Evolutionary conservation across 2,329 filamentous ascomycete species (phyloP), one percentile per base, ranked within the genome.

Genomic region (Zelopaecilomyces penicillatus): DNA sequence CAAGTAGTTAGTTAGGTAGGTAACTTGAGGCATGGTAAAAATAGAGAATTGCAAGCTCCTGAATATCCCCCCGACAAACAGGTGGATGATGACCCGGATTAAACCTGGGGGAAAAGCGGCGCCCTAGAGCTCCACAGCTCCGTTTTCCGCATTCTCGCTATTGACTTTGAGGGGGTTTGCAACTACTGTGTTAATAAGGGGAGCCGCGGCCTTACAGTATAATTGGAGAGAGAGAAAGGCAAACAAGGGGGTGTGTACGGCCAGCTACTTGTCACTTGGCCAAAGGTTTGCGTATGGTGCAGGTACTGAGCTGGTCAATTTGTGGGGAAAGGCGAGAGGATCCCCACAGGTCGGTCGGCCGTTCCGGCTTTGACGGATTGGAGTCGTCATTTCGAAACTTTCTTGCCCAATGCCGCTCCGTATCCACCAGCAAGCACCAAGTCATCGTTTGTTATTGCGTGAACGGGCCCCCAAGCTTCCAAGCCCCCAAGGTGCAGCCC

Each of bases 351-450:
- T 52, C 47, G 45, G 48, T 44, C 48, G 49, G 42, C 41, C 39
- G 45, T 41, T 42, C 50, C 49, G 50, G 40, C 45, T 43, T 47
- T 19, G 50, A 54, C 49, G 47, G 50, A 50, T 47, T 43, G 37
- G 36, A 50, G 30, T 42, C 53, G 53, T 55, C 57, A 58, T 57
- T 34, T 38, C 40, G 37, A 46, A 49, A 50, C 43, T 34, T 50
- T 52, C 44, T 42, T 49, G 33, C 29, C 39, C 30, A 30, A 19
- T 19, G 19, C 19, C 19, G 19, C 19, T 19, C 19, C 19, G 19
- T 19, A 19, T 19, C 19, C 19, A 19, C 19, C 19, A 19, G 19
- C 19, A 19, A 19, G 19, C 19, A 19, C 19, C 19, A 19, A 19
- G 19, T 19, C 19, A 19, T 19, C 19, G 19, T 19, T 19, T 19